Base-by-base conservation (phyloP, 2,329 filamentous ascomycete species). In the Fusarium verticillioides region DNA sequence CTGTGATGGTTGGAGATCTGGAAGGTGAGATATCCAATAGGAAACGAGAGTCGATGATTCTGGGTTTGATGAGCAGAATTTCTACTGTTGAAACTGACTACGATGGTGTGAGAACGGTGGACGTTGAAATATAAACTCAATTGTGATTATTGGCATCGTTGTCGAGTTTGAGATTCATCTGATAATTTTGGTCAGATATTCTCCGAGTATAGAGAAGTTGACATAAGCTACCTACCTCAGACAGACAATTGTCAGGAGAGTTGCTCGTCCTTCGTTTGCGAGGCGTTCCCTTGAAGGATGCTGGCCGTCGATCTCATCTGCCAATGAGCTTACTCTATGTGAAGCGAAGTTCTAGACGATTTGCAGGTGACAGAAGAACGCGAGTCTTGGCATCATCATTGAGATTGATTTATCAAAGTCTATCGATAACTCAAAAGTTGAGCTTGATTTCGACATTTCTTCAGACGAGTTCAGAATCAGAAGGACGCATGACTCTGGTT, bases 1-100 rank as follows among this genome's bases (percentile, higher is more conserved):
- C 63, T 65, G 69, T 69, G 66, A 54, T 58, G 66, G 60, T 56
- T 57, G 66, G 53, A 70, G 67, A 70, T 70, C 66, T 70, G 43
- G 60, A 70, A 56, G 65, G 66, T 42, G 28, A 54, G 49, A 66
- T 53, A 70, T 70, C 67, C 66, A 70, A 70, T 70, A 50, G 28
- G 50, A 23, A 49, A 49, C 28, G 53, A 59, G 66, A 36, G 28
- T 16, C 28, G 34, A 23, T 36, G 60, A 42, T 56, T 54, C 53
- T 42, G 30, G 47, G 63, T 54, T 65, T 64, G 26, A 44, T 63
- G 60, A 52, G 46, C 36, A 46, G 36, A 34, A 43, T 53, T 46
- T 40, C 43, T n/a, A 49, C 28, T 37, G 43, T 43, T 52, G 37
- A 57, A 63, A 53, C 46, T 53, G 43, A 52, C 46, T 67, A 67